Conservation (phyloP, 2,329 filamentous ascomycete species). For the Colletotrichum karsti region DNA sequence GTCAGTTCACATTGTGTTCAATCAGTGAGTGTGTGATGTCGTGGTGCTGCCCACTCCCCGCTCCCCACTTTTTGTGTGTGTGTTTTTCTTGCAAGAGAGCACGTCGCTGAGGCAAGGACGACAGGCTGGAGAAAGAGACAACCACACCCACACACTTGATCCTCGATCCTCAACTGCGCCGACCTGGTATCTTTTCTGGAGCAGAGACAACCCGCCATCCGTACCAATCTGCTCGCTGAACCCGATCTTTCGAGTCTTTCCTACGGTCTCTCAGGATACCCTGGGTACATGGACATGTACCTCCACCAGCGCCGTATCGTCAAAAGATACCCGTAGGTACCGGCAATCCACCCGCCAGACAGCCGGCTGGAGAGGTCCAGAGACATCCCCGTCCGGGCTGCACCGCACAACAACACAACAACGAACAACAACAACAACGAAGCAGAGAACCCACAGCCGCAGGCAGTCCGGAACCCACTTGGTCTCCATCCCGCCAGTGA, state of each 20-base stretch:
- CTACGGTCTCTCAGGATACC: too few species aligned
- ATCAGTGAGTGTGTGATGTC: too few species aligned
- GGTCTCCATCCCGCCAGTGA: conserved; percentile 3
- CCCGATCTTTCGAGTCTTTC: too few species aligned
- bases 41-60: neutral
- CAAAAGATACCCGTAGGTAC: too few species aligned
- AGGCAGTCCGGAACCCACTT: conserved; percentile 6
- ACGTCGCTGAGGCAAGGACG: neutral
- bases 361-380: neutral
- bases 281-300: too few species aligned
- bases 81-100: neutral
- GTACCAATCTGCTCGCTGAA: neutral
- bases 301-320: too few species aligned
- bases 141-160: neutral
- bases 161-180: neutral
- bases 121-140: neutral
- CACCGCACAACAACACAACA: neutral
- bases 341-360: neutral
- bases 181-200: neutral
- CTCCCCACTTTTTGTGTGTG: neutral
- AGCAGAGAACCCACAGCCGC: conserved; percentile 7
- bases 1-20: neutral
- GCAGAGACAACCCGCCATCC: neutral
- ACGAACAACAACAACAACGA: neutral
- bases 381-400: neutral